Percentiles rank a stretch among this genome's conserved stretches.
phyloP scores from a whole-genome alignment of 1,284 basidiomycete genomes.

The Xerocomus nothofagi region DNA sequence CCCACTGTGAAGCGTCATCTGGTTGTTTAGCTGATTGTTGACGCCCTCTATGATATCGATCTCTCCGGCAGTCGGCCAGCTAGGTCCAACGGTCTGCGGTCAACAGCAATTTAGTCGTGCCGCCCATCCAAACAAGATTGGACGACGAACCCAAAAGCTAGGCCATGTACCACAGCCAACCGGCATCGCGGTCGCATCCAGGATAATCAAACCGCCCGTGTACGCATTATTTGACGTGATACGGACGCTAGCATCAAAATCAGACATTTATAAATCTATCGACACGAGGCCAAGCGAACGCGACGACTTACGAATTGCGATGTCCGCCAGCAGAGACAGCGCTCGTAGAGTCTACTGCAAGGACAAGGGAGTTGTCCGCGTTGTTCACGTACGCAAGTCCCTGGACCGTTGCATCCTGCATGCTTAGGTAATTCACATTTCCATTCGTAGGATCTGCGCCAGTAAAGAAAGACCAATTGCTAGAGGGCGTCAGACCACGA shows the following conservation, averaged over 20 bases:
- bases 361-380: slow-evolving; percentile 44
- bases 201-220: slow-evolving; percentile 70
- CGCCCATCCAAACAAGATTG: background rate
- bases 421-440: slow-evolving; percentile 54
- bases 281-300: slow-evolving; percentile 11
- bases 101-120: background rate
- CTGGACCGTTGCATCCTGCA: slow-evolving; percentile 43
- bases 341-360: slow-evolving; percentile 61
- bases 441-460: slow-evolving; percentile 65
- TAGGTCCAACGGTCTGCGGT: slow-evolving; percentile 48
- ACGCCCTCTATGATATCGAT: slow-evolving; percentile 76
- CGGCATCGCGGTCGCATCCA: slow-evolving; percentile 74
- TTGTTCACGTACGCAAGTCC: slow-evolving; percentile 54
- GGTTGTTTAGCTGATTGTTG: slow-evolving; percentile 55
- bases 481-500: slow-evolving; percentile 25
- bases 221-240: slow-evolving; percentile 67
- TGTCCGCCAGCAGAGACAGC: slow-evolving; percentile 48
- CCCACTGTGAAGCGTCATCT: slow-evolving; percentile 68
- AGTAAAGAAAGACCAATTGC: slow-evolving; percentile 60
- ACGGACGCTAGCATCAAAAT: slow-evolving; percentile 58
- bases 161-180: slow-evolving; percentile 82
- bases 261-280: slow-evolving; percentile 8
- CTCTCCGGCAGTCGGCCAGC: slow-evolving; percentile 69
- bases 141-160: slow-evolving; percentile 49
- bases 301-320: slow-evolving; percentile 61